A percentile compares a stretch with the other conserved stretches of the same genome.
phyloP scores from a whole-genome alignment of 768 basidiomycete species.

The Boletus vermiculosoides region DNA sequence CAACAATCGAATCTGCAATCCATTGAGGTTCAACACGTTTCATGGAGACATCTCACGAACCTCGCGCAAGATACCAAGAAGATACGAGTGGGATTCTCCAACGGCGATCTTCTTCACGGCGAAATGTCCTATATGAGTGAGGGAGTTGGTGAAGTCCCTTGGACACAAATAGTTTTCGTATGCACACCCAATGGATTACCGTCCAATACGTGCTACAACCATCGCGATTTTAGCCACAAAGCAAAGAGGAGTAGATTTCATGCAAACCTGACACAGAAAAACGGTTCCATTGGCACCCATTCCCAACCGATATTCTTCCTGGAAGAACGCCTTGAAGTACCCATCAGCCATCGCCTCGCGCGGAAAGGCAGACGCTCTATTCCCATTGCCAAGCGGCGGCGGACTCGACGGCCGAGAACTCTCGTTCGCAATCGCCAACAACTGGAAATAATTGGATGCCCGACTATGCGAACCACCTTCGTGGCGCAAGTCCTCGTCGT shows the following conservation, averaged over 20 bases:
- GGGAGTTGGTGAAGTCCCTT: not conserved
- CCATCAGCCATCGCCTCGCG: constrained; percentile 83
- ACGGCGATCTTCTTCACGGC: constrained; percentile 98
- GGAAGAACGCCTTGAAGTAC: constrained; percentile 91
- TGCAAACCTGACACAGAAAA: constrained; percentile 75
- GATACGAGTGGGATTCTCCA: constrained; percentile 83
- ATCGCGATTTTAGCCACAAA: constrained; percentile 2
- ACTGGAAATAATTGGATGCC: constrained; percentile 77
- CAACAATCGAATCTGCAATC: constrained; percentile 68
- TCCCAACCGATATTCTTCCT: constrained; percentile 83
- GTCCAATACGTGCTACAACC: constrained; percentile 73
- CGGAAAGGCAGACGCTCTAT: constrained; percentile 44
- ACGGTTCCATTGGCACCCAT: constrained; percentile 96
- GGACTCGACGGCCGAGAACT: constrained; percentile 53
- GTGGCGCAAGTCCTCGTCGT: constrained; percentile 32
- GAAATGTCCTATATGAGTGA: constrained; percentile 58
- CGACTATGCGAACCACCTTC: constrained; percentile 48
- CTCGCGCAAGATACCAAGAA: constrained; percentile 80
- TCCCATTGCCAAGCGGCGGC: constrained; percentile 28
- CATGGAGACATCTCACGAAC: constrained; percentile 30
- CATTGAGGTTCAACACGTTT: not conserved
- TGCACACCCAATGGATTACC: constrained; percentile 73
- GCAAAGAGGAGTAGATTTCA: not conserved
- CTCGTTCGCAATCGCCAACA: constrained; percentile 73
- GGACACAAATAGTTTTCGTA: not conserved